Evolutionary conservation across 2,329 filamentous ascomycete species (phyloP).

Genomic region (Albifimbria verrucaria): DNA sequence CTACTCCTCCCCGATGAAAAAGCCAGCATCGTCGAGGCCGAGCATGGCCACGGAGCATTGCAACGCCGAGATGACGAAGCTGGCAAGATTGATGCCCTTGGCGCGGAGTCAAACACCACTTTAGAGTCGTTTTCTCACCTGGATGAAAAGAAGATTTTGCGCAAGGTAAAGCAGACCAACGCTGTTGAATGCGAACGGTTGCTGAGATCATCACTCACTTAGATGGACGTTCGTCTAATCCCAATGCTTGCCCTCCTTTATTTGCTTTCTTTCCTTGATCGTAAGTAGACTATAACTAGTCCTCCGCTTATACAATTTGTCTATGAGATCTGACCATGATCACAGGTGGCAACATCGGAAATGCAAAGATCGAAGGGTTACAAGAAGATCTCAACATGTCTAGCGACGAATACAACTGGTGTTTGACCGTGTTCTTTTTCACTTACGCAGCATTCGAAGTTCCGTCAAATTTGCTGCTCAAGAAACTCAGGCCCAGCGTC

Average conservation of each 20-base stretch:
- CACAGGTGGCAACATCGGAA: constrained; percentile 57
- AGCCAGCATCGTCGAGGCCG: constrained; percentile 16
- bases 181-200: neutral
- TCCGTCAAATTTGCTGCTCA: constrained; percentile 74
- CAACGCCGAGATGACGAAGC: constrained; percentile 9
- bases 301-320: neutral
- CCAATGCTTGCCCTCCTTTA: constrained; percentile 67
- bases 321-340: neutral
- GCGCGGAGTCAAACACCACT: constrained; percentile 12
- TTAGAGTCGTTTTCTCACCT: constrained; percentile 22
- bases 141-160: constrained; percentile 53
- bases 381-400: constrained; percentile 55
- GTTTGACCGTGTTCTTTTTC: constrained; percentile 73
- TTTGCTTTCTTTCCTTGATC: constrained; percentile 66
- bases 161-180: constrained; percentile 39
- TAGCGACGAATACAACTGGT: constrained; percentile 67
- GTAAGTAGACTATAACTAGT: constrained; percentile 21
- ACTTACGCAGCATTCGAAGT: constrained; percentile 73
- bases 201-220: neutral
- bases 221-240: constrained; percentile 51
- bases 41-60: constrained; percentile 8
- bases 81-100: constrained; percentile 10
- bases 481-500: constrained; percentile 66
- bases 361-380: constrained; percentile 62
- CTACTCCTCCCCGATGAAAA: constrained; percentile 15